Percentiles rank a stretch among this genome's conserved stretches.
Conservation (phyloP, 352 stramenopile species). For the Phytophthora ohioensis region DNA sequence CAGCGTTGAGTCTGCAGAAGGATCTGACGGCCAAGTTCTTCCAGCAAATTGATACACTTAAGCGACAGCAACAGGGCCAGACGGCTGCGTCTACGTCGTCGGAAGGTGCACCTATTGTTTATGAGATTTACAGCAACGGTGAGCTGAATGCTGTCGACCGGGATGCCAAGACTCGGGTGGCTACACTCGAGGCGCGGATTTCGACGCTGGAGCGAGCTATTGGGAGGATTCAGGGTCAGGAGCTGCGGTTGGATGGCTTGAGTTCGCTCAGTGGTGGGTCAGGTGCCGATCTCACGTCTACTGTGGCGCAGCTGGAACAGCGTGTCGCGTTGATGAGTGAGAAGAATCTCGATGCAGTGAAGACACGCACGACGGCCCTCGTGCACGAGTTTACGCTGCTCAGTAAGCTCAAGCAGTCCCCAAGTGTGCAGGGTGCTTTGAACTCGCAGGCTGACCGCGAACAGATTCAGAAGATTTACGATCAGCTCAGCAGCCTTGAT, state of each 20-base stretch:
- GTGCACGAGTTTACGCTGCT: conserved; percentile 83
- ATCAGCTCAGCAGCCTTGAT: conserved; percentile 69
- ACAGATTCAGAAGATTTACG: conserved; percentile 78
- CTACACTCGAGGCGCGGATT: conserved; percentile 67
- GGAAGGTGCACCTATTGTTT: conserved; percentile 61
- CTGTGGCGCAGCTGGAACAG: conserved; percentile 69
- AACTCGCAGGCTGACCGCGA: conserved; percentile 68
- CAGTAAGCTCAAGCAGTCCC: conserved; percentile 81
- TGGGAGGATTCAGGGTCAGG: conserved; percentile 61
- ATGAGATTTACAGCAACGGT: conserved; percentile 85
- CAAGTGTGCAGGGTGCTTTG: conserved; percentile 63
- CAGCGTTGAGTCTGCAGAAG: conserved; percentile 64
- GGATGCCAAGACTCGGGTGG: conserved; percentile 69
- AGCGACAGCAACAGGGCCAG: conserved; percentile 48
- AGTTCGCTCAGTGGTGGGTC: conserved; percentile 23
- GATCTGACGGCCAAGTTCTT: conserved; percentile 81
- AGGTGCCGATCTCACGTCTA: conserved; percentile 50
- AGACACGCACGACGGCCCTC: conserved; percentile 76
- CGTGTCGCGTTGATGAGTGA: conserved; percentile 75
- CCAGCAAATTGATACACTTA: conserved; percentile 67
- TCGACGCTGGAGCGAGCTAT: conserved; percentile 68
- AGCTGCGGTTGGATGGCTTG: conserved; percentile 59
- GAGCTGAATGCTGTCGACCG: conserved; percentile 74
- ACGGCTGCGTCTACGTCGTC: conserved; percentile 7
- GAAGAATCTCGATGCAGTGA: conserved; percentile 83